Conservation (phyloP, 306 rosid species). For the Purshia tridentata region DNA sequence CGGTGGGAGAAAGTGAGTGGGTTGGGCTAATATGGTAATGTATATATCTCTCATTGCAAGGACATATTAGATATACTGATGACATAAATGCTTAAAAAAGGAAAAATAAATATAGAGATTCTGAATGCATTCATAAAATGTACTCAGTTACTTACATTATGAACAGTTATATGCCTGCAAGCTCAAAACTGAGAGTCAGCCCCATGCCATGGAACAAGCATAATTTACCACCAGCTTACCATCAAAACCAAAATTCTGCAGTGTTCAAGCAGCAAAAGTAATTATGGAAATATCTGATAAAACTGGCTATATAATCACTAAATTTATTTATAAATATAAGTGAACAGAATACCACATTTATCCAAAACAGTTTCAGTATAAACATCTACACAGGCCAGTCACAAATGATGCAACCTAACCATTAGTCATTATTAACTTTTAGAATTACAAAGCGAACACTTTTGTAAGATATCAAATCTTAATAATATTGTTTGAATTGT, state of each 20-base stretch:
- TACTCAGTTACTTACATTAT: conserved; percentile 23
- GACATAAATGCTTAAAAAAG: neutral
- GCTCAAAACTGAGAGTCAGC: conserved; percentile 41
- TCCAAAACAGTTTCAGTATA: conserved; percentile 2
- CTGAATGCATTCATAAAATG: neutral
- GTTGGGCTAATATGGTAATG: neutral
- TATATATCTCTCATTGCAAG: neutral
- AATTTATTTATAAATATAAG: neutral
- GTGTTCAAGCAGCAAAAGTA: neutral
- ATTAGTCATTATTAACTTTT: neutral
- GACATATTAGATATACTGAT: neutral
- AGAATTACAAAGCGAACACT: neutral
- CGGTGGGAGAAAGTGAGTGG: neutral
- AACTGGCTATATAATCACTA: neutral
- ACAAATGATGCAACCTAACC: no score
- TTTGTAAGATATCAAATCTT: neutral
- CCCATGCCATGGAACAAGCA: conserved; percentile 98
- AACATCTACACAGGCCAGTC: neutral
- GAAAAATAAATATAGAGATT: neutral
- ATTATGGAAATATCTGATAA: neutral
- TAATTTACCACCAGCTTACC: conserved; percentile 87
- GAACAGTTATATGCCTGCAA: conserved; percentile 24
- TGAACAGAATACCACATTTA: conserved; percentile 1
- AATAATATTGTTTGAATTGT: neutral
- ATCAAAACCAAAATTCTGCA: conserved; percentile 92